These are phyloP conservation scores for Chenopodium album DNA, from an alignment of 148 eudicot species.

Conservation along the genomic window DNA sequence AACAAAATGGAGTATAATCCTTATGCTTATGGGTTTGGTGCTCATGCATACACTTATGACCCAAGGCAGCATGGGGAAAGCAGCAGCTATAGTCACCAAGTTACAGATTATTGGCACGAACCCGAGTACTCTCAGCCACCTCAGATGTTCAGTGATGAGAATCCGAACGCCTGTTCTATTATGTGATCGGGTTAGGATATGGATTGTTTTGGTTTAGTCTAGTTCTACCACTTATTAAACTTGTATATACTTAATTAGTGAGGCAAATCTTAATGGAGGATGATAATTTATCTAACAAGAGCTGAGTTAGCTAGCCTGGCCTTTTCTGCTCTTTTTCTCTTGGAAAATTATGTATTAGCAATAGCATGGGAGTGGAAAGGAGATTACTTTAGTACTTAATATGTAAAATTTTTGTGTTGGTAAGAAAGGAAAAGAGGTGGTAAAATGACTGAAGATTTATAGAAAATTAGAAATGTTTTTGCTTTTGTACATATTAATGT, in stretches of 20 bases:
- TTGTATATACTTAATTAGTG: conserved; percentile 10
- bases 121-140: conserved; percentile 46
- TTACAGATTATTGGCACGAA: conserved; percentile 31
- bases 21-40: conserved; percentile 20
- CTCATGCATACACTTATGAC: conserved; percentile 20
- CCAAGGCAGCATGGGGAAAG: conserved; percentile 29
- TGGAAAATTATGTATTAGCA: not conserved
- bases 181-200: conserved; percentile 38
- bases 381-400: conserved; percentile 1
- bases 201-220: not conserved
- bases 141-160: conserved; percentile 67
- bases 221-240: not conserved
- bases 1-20: conserved; percentile 52
- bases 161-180: conserved; percentile 64
- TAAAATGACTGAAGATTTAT: not conserved
- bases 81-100: conserved; percentile 25
- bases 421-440: not conserved
- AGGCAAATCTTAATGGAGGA: conserved; percentile 11
- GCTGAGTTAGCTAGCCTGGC: not conserved
- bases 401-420: not conserved
- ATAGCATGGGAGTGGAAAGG: not conserved
- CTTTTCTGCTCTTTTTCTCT: not conserved
- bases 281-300: not conserved
- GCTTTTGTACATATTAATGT: not conserved
- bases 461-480: not conserved